Base-by-base conservation (phyloP, 306 rosid species). In the Abrus pulchellus region DNA sequence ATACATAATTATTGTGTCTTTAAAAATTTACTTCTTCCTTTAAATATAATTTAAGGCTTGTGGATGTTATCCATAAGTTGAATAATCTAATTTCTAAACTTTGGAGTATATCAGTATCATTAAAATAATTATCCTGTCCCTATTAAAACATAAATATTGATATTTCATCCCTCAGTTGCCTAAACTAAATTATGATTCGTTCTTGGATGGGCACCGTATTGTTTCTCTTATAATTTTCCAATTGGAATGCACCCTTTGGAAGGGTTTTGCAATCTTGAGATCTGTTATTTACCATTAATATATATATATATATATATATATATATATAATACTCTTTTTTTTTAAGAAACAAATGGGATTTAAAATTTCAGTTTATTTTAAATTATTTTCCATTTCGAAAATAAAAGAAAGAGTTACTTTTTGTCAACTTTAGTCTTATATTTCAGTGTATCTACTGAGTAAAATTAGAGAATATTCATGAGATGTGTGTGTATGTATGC, bases 71-170 rank as follows among this genome's bases (percentile, higher is more conserved):
- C 72, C 53, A n/a, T 9, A 66, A 5, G 14, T 41, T 41, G 72
- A 66, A 64, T 9, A 45, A 81, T 65, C 62, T 32, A 52, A 55
- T 9, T 45, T 50, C 73, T 27, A 33, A 14, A 45, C 38, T 4
- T 14, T 48, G 55, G 30, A 32, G 68, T 44, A 5, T 47, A 47
- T 70, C 44, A 4, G 53, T 40, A 62, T 29, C n/a, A 3, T 50
- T 27, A 38, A 60, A 50, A 65, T 40, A 12, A 57, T 14, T 55
- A 28, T 66, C 71, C 4, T 69, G 20, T 44, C 7, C 7, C 1
- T 34, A 56, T 56, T 59, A 9, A 32, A 54, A 40, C 20, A 20
- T 40, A 41, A 20, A 14, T 63, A 13, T 53, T 53, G 27, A 53
- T 53, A 2, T 28, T 66, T 57, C 44, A 79, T 44, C 1, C 1